Evolutionary conservation across 192 early-diverging fungal species (phyloP), one percentile per base, ranked within the genome.

Genomic region (Umbelopsis sp.): DNA sequence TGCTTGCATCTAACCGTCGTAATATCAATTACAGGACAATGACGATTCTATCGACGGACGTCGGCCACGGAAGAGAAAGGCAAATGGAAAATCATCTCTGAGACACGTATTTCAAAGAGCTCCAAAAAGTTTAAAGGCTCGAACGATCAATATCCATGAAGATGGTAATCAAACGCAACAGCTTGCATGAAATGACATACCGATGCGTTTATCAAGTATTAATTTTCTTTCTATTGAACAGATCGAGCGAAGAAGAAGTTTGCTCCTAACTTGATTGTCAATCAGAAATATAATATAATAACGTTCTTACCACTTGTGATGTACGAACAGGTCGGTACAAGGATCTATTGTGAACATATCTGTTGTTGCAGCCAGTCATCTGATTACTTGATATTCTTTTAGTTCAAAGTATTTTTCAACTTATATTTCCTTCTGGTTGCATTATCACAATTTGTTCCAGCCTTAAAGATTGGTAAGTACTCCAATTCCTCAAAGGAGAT

Each of bases 361-460:
- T 67, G 26, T 32, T 1, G 7, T 34, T 2, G 29, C 26, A 11
- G 9, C 26, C 16, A 62, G 24, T 22, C 53, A 14, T 41, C 45
- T 56, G 14, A 44, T 26, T 20, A 53, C 34, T 34, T 52, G 25
- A 9, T 17, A 49, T 5, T 6, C 14, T 34, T 44, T 26, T 77
- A 94, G 92, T 98, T 98, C 85, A 93, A 93, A 77, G 92, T 94
- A 71, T 96, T 98, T 73, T 95, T 97, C 83, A 97, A 98, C 79
- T 70, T 97, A 65, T 98, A 98, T 74, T 98, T 98, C 74, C 79
- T 98, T 66, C 81, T 96, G 10, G 95, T 98, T 12, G 93, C 95
- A 3, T 72, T 96, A 47, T 97, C 95, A 45, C 97, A 98, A 82
- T 90, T 98, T 74, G 86, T 97, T 34, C 93, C 94, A 32, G 87